A percentile compares a stretch with the other conserved stretches of the same genome.
phyloP scores from a whole-genome alignment of 495 filamentous ascomycete species.

The Bathelium albidoporum region DNA sequence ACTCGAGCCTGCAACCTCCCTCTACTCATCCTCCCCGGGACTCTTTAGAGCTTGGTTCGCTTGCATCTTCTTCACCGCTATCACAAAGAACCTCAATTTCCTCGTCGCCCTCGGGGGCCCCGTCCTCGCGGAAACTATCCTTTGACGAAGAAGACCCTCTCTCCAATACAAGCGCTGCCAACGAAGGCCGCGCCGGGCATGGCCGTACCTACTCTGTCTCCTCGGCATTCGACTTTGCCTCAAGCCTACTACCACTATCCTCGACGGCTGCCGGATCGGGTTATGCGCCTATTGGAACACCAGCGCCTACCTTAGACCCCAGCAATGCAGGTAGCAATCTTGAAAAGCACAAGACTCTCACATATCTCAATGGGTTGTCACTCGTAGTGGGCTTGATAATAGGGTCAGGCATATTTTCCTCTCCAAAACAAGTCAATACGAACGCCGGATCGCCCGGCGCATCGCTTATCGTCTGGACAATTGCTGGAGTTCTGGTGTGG shows the following conservation, averaged over 20 bases:
- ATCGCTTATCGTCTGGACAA: slow-evolving; percentile 76
- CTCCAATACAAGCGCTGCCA: slow-evolving; percentile 46
- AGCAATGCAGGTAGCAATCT: slow-evolving; percentile 41
- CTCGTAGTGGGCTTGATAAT: slow-evolving; percentile 89
- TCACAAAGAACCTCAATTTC: slow-evolving; percentile 50
- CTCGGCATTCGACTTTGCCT: slow-evolving; percentile 87
- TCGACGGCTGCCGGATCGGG: slow-evolving; percentile 56
- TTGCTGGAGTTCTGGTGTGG: slow-evolving; percentile 89
- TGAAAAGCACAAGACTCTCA: slow-evolving; percentile 91
- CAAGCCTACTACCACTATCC: slow-evolving; percentile 87
- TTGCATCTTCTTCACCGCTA: slow-evolving; percentile 62
- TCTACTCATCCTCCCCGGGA: slow-evolving; percentile 54
- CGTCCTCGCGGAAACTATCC: slow-evolving; percentile 84
- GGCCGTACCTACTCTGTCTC: slow-evolving; percentile 77
- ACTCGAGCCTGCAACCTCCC: slow-evolving; percentile 17
- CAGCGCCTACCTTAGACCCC: slow-evolving; percentile 40
- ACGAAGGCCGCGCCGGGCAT: slow-evolving; percentile 34
- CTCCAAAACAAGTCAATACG: slow-evolving; percentile 83
- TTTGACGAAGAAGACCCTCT: slow-evolving; percentile 79
- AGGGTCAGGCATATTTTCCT: slow-evolving; percentile 94
- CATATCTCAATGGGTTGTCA: slow-evolving; percentile 85
- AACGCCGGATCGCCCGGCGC: slow-evolving; percentile 91
- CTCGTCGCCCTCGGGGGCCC: slow-evolving; percentile 73
- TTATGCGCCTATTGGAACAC: slow-evolving; percentile 72
- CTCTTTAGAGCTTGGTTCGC: slow-evolving; percentile 90